Percentiles rank a stretch among this genome's conserved stretches.
Evolutionary conservation across 495 filamentous ascomycete species (phyloP).

Genomic region (Aspergillus leporis): DNA sequence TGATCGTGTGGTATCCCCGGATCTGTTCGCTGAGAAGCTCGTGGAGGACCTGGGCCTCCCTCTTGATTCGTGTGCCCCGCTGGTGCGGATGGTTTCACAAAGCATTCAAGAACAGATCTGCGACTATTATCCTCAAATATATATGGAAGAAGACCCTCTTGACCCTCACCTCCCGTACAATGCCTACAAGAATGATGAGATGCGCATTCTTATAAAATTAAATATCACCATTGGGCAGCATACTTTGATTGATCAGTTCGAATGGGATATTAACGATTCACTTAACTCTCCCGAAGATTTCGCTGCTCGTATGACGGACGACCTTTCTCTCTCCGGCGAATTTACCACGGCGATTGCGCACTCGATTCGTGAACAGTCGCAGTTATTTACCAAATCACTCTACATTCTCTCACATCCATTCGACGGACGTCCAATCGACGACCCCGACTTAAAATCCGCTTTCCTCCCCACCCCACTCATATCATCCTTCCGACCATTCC

Average conservation of each 20-base stretch:
- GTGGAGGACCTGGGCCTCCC: slow-evolving; percentile 89
- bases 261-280: slow-evolving; percentile 98
- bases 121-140: slow-evolving; percentile 89
- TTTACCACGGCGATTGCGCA: slow-evolving; percentile 98
- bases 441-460: slow-evolving; percentile 78
- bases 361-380: slow-evolving; percentile 91
- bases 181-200: slow-evolving; percentile 97
- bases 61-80: slow-evolving; percentile 56
- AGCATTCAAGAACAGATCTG: slow-evolving; percentile 87
- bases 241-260: slow-evolving; percentile 94
- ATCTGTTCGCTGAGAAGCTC: slow-evolving; percentile 82
- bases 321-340: slow-evolving; percentile 91
- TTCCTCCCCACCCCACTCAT: slow-evolving; percentile 85
- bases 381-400: slow-evolving; percentile 89
- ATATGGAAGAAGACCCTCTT: slow-evolving; percentile 84
- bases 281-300: slow-evolving; percentile 93
- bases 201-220: slow-evolving; percentile 91
- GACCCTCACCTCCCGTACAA: slow-evolving; percentile 88
- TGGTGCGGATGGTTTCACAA: slow-evolving; percentile 74
- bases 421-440: slow-evolving; percentile 89
- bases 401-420: slow-evolving; percentile 94
- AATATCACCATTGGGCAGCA: slow-evolving; percentile 97
- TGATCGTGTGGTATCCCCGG: slow-evolving; percentile 75
- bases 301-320: slow-evolving; percentile 80
- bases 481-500: slow-evolving; percentile 81